Evolutionary conservation across 495 filamentous ascomycete genomes (phyloP).

Genomic region (Beverwykella pulmonaria): DNA sequence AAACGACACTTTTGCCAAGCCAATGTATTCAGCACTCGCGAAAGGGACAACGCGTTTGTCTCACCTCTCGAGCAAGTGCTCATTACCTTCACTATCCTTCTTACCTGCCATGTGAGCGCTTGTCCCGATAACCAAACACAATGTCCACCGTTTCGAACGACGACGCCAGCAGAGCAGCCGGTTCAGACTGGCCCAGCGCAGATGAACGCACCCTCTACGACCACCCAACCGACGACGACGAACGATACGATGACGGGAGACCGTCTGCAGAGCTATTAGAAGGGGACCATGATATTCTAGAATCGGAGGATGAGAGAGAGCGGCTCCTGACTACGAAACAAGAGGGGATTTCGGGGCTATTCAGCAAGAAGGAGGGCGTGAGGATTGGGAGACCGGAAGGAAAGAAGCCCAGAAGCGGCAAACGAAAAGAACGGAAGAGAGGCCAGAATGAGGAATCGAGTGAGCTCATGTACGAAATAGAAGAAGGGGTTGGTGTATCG

Average conservation of each 20-base stretch:
- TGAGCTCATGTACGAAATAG: conserved; percentile 43
- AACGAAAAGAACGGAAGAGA: conserved; percentile 20
- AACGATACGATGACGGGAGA: conserved; percentile 38
- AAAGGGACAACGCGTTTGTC: neutral
- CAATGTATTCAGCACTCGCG: conserved; percentile 2
- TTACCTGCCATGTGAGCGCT: conserved; percentile 15
- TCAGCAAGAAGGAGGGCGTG: conserved; percentile 48
- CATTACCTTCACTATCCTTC: neutral
- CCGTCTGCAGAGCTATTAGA: conserved; percentile 70
- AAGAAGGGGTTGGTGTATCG: conserved; percentile 44
- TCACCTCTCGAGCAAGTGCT: neutral
- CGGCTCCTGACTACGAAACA: conserved; percentile 64
- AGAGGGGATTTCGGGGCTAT: conserved; percentile 55
- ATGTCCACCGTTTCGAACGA: conserved; percentile 12
- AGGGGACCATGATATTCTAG: conserved; percentile 74
- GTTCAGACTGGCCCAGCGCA: conserved; percentile 5
- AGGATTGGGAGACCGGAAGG: conserved; percentile 59
- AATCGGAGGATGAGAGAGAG: conserved; percentile 88
- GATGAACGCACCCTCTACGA: conserved; percentile 25
- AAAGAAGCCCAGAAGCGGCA: conserved; percentile 50
- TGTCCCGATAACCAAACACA: neutral
- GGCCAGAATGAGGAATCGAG: conserved; percentile 24
- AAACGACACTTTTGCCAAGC: conserved; percentile 24
- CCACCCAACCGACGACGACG: conserved; percentile 15
- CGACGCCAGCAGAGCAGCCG: neutral